A percentile compares a stretch with the other conserved stretches of the same genome.
These are phyloP conservation scores for Pythium guiyangense DNA, from an alignment of 352 stramenopile species.

Conservation along the genomic window DNA sequence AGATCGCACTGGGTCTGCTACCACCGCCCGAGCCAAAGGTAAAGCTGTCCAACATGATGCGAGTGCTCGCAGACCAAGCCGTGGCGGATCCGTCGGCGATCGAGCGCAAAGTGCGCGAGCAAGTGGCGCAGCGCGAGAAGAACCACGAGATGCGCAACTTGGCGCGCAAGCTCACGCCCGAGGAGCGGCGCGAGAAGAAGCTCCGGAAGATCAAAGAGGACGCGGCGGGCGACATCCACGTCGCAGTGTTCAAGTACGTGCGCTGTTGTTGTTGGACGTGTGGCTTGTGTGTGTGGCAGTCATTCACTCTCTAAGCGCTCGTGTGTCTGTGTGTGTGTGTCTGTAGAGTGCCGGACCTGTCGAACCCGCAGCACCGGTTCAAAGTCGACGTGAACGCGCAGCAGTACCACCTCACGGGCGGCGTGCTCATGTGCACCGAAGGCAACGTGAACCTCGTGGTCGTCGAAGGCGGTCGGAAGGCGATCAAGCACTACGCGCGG, in stretches of 20 bases:
- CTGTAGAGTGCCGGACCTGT: slow-evolving; percentile 88
- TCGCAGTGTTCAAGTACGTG: slow-evolving; percentile 93
- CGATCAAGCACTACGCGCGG: slow-evolving; percentile 92
- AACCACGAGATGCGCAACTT: slow-evolving; percentile 95
- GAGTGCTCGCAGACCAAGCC: slow-evolving; percentile 91
- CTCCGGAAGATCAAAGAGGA: slow-evolving; percentile 95
- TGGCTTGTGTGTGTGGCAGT: slow-evolving; percentile 2
- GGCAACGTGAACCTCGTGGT: slow-evolving; percentile 92
- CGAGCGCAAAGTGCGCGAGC: slow-evolving; percentile 93
- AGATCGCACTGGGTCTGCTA: slow-evolving; percentile 91
- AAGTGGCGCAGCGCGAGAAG: slow-evolving; percentile 92
- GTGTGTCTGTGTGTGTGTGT: too few species aligned
- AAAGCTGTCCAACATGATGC: slow-evolving; percentile 98
- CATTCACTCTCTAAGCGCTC: slow-evolving; percentile 11
- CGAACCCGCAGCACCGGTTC: slow-evolving; percentile 94
- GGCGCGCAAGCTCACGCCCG: slow-evolving; percentile 93
- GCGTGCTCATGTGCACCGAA: slow-evolving; percentile 90
- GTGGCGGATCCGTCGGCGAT: slow-evolving; percentile 96
- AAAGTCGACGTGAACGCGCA: slow-evolving; percentile 99
- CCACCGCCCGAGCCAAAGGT: slow-evolving; percentile 95
- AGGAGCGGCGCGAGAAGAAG: slow-evolving; percentile 94
- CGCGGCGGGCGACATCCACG: slow-evolving; percentile 86
- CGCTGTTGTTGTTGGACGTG: background rate
- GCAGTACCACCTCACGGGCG: slow-evolving; percentile 94
- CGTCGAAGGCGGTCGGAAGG: slow-evolving; percentile 95